A percentile compares a stretch with the other conserved stretches of the same genome.
These are phyloP conservation scores for Aspergillus clavatus DNA, from an alignment of 2,329 filamentous ascomycete species.

Conservation along the genomic window DNA sequence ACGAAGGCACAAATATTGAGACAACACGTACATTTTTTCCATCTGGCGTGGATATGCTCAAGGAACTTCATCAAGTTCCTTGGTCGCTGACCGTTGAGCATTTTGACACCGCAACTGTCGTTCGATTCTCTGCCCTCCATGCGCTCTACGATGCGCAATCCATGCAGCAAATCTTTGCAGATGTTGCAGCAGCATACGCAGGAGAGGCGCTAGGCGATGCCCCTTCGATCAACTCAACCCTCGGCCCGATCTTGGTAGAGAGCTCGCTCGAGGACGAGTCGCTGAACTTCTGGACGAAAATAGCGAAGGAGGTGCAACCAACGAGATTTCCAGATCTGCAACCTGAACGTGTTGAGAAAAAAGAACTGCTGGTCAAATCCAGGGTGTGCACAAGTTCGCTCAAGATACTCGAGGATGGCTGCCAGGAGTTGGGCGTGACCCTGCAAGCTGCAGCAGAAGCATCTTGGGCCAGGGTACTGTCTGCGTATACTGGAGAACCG, in stretches of 20 bases:
- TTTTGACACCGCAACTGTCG: slow-evolving; percentile 15
- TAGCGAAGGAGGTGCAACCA: slow-evolving; percentile 51
- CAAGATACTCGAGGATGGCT: slow-evolving; percentile 51
- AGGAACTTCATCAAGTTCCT: slow-evolving; percentile 40
- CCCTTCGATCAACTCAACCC: slow-evolving; percentile 38
- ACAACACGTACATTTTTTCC: too few relatives aligned
- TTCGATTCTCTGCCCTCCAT: slow-evolving; percentile 64
- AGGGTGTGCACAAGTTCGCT: slow-evolving; percentile 40
- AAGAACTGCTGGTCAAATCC: slow-evolving; percentile 33
- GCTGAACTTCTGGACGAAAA: slow-evolving; percentile 59
- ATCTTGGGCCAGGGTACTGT: slow-evolving; percentile 70
- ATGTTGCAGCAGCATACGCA: slow-evolving; percentile 48
- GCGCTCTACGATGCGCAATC: slow-evolving; percentile 81
- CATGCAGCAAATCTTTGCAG: slow-evolving; percentile 58
- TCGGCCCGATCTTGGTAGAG: slow-evolving; percentile 43
- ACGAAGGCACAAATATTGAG: slow-evolving; percentile 8
- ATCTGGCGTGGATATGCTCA: too few relatives aligned
- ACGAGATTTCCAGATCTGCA: slow-evolving; percentile 74
- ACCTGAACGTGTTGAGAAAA: slow-evolving; percentile 47
- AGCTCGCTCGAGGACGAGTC: slow-evolving; percentile 27
- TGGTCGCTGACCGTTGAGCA: slow-evolving; percentile 58
- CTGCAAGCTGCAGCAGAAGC: slow-evolving; percentile 72
- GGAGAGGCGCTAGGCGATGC: slow-evolving; percentile 19
- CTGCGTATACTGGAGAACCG: slow-evolving; percentile 70
- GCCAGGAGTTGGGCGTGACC: slow-evolving; percentile 59